phyloP scores from a whole-genome alignment of 768 basidiomycete species.

The Clitopilus hobsonii region DNA sequence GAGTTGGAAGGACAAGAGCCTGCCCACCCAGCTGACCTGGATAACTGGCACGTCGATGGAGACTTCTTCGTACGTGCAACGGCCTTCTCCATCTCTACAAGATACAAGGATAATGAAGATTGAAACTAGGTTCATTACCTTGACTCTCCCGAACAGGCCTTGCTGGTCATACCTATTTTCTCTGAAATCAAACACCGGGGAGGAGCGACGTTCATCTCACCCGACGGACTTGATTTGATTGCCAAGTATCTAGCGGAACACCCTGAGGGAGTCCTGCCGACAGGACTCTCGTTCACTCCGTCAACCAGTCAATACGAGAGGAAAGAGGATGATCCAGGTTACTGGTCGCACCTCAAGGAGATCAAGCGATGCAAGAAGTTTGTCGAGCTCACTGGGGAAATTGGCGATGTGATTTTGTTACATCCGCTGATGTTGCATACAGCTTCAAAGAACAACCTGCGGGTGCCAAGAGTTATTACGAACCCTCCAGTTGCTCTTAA shows the following conservation, averaged over 20 bases:
- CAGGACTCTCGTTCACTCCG: conserved; percentile 41
- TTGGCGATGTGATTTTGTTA: conserved; percentile 61
- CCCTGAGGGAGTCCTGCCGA: conserved; percentile 47
- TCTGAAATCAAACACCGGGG: conserved; percentile 49
- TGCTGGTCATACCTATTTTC: conserved; percentile 59
- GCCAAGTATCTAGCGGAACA: conserved; percentile 47
- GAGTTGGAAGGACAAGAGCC: conserved; percentile 28
- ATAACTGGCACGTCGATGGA: conserved; percentile 64
- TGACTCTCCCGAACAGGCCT: conserved; percentile 61
- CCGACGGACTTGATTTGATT: conserved; percentile 47
- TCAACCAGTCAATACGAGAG: conserved; percentile 32
- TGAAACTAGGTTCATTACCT: conserved; percentile 47
- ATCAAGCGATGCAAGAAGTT: conserved; percentile 37
- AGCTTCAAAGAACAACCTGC: conserved; percentile 54
- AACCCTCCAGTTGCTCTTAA: conserved; percentile 58
- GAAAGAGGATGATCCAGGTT: conserved; percentile 33
- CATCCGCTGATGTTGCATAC: conserved; percentile 66
- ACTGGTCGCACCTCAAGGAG: conserved; percentile 40
- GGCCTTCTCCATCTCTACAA: not conserved
- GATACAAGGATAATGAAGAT: not conserved
- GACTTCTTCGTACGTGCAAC: conserved; percentile 43
- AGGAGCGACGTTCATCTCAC: conserved; percentile 57
- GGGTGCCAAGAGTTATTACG: conserved; percentile 56
- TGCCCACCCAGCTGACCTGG: conserved; percentile 32
- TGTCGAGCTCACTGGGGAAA: conserved; percentile 53